Evolutionary conservation across 2,329 filamentous ascomycete species (phyloP).

Genomic region (Talaromyces verruculosus): DNA sequence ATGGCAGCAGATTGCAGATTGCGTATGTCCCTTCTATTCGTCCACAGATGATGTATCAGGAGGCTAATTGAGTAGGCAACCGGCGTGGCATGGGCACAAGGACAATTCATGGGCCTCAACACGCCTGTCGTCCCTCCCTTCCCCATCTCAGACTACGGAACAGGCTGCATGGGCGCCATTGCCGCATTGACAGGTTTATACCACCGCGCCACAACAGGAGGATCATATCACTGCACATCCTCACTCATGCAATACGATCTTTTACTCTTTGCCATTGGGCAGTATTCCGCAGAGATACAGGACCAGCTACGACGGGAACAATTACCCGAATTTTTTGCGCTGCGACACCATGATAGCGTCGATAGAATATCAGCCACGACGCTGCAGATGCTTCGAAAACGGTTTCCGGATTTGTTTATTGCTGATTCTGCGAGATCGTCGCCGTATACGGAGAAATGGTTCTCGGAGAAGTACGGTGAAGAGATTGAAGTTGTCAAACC

Average conservation of each 20-base stretch:
- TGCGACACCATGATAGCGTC: constrained; percentile 63
- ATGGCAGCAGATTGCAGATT: constrained; percentile 73
- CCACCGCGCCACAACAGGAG: constrained; percentile 61
- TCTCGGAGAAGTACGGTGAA: constrained; percentile 45
- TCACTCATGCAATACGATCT: constrained; percentile 69
- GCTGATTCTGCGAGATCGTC: constrained; percentile 28
- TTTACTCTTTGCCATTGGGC: constrained; percentile 61
- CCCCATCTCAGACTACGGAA: constrained; percentile 64
- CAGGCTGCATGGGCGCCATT: constrained; percentile 69
- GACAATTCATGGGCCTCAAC: constrained; percentile 42
- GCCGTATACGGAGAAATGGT: constrained; percentile 53
- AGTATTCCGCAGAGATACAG: constrained; percentile 57
- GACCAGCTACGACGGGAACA: constrained; percentile 51
- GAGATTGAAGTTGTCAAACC: constrained; percentile 51
- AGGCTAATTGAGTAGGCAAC: constrained; percentile 35
- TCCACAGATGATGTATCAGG: no score
- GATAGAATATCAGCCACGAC: constrained; percentile 64
- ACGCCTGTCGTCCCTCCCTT: constrained; percentile 49
- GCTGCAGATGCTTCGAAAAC: constrained; percentile 54
- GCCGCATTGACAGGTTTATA: constrained; percentile 65
- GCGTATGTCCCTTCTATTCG: constrained; percentile 44
- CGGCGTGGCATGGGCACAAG: constrained; percentile 45
- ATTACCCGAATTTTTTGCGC: constrained; percentile 55
- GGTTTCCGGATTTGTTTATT: constrained; percentile 56
- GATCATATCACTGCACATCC: constrained; percentile 65